These are phyloP conservation scores for Phylloporus sp. DNA, from an alignment of 768 basidiomycete genomes.

Conservation along the genomic window DNA sequence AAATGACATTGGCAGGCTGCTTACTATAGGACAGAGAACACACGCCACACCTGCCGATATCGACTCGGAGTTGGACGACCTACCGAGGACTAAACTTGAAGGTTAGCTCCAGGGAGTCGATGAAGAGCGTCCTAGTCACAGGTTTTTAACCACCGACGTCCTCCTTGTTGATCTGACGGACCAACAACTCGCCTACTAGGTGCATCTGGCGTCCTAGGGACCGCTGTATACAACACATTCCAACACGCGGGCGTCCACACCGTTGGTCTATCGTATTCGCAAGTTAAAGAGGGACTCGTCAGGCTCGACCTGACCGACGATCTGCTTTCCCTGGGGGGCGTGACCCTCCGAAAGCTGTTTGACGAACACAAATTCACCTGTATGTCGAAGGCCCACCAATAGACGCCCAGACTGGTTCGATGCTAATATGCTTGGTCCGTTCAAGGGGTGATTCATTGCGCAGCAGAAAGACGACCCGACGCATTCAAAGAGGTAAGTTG, in stretches of 20 bases:
- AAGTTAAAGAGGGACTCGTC: conserved; percentile 46
- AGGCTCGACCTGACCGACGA: conserved; percentile 67
- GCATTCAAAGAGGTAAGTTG: conserved; percentile 79
- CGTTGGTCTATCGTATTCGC: conserved; percentile 69
- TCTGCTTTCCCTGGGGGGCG: conserved; percentile 33
- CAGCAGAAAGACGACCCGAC: conserved; percentile 90
- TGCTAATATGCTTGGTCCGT: conserved; percentile 4
- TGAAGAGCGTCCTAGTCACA: conserved; percentile 54
- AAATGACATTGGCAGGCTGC: too few relatives aligned
- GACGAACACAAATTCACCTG: conserved; percentile 60
- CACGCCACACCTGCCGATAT: not conserved
- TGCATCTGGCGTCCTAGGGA: conserved; percentile 87
- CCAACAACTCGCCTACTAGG: conserved; percentile 43
- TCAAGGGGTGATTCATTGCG: conserved; percentile 88
- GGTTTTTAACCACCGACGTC: conserved; percentile 30
- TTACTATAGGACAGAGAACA: not conserved
- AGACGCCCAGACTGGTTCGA: not conserved
- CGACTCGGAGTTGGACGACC: not conserved
- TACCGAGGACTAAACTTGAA: not conserved
- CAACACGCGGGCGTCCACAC: conserved; percentile 40
- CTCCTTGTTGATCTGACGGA: conserved; percentile 10
- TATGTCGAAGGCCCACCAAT: conserved; percentile 36
- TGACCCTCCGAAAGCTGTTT: conserved; percentile 46
- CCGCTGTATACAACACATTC: conserved; percentile 71
- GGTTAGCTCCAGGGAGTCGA: conserved; percentile 8